Percentiles rank a stretch among this genome's conserved stretches.
These are phyloP conservation scores for Flaveria linearis DNA, from an alignment of 129 eudicot genomes.

Conservation along the genomic window DNA sequence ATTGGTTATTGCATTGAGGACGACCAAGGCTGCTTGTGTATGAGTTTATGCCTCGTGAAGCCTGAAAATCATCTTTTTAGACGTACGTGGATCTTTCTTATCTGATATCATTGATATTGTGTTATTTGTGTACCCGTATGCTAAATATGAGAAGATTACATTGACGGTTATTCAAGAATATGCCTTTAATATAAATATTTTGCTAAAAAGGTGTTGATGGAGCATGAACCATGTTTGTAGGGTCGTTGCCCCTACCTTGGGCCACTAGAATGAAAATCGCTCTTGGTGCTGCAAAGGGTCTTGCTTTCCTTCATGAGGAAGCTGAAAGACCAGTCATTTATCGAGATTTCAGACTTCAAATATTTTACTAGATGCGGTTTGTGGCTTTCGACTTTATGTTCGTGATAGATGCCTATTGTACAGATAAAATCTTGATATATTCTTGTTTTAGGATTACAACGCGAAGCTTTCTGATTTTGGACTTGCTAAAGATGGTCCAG, in stretches of 20 bases:
- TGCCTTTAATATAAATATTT: neutral
- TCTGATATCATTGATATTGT: neutral
- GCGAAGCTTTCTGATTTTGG: constrained; percentile 98
- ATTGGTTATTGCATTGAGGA: constrained; percentile 95
- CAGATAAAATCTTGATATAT: neutral
- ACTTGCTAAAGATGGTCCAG: constrained; percentile 95
- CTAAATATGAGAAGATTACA: neutral
- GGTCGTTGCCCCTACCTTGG: constrained; percentile 91
- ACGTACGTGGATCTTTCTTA: constrained; percentile 49
- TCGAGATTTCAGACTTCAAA: constrained; percentile 88
- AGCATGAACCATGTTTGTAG: constrained; percentile 36
- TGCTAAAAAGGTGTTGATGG: neutral
- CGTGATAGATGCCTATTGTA: neutral
- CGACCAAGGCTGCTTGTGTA: constrained; percentile 92
- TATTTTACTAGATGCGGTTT: constrained; percentile 71
- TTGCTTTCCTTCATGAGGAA: constrained; percentile 92
- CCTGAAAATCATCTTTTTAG: constrained; percentile 91
- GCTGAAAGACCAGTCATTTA: constrained; percentile 88
- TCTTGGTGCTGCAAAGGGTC: constrained; percentile 86
- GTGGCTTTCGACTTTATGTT: constrained; percentile 19
- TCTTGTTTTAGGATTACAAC: constrained; percentile 63
- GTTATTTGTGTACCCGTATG: neutral
- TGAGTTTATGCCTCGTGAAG: constrained; percentile 97
- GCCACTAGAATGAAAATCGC: constrained; percentile 80
- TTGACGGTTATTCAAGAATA: neutral